Percentiles rank a stretch among this genome's conserved stretches.
phyloP scores from a whole-genome alignment of 176 grass and related monocot genomes.

The Aechmea fasciata region DNA sequence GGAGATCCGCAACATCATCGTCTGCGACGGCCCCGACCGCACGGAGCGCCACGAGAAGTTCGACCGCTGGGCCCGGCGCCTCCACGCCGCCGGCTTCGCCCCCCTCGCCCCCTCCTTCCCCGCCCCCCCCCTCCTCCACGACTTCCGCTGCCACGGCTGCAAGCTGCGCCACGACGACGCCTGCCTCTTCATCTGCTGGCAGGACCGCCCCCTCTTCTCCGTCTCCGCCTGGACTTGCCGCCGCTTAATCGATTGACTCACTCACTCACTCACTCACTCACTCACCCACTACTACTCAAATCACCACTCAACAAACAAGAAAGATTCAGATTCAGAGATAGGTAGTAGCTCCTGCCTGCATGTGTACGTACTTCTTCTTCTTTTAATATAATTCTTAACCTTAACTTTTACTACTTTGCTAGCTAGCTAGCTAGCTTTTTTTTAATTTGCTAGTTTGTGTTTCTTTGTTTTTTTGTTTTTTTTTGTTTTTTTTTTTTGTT shows the following conservation, averaged over 20 bases:
- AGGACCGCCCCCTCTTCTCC: constrained; percentile 72
- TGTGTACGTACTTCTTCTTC: too few relatives aligned
- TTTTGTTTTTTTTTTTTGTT: too few relatives aligned
- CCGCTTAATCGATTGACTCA: constrained; percentile 46
- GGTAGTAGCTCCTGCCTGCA: too few relatives aligned
- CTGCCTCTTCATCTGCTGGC: constrained; percentile 80
- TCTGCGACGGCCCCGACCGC: constrained; percentile 61
- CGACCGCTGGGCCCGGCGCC: constrained; percentile 49
- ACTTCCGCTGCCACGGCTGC: constrained; percentile 54
- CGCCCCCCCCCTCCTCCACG: constrained; percentile 49
- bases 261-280: too few relatives aligned
- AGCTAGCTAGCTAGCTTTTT: too few relatives aligned
- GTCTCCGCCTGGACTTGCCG: constrained; percentile 78
- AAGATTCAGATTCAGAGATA: too few relatives aligned
- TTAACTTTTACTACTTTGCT: too few relatives aligned
- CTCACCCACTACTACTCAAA: too few relatives aligned
- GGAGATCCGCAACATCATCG: constrained; percentile 85
- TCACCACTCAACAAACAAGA: too few relatives aligned
- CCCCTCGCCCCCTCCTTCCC: constrained; percentile 62
- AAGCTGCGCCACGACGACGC: constrained; percentile 61
- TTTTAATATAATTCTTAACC: too few relatives aligned
- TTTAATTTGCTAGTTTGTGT: too few relatives aligned
- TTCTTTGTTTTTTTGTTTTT: too few relatives aligned
- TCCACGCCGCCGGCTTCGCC: constrained; percentile 46
- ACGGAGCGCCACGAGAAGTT: constrained; percentile 75